Percentiles rank a stretch among this genome's conserved stretches.
Conservation (phyloP, 1,139 yeast species). For the Yamadazyma mexicana region DNA sequence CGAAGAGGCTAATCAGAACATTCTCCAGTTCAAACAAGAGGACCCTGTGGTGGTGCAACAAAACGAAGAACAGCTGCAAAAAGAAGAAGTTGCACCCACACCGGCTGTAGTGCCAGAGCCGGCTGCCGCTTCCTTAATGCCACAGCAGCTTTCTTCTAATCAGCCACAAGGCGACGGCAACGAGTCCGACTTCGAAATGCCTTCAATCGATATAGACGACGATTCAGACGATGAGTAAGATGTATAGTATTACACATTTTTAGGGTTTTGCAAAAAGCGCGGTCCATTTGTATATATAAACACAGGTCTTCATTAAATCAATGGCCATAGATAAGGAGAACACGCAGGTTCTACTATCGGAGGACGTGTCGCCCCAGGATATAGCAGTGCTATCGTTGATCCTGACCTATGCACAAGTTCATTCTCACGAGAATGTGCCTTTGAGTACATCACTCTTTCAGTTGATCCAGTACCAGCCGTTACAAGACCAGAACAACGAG, state of each 20-base stretch:
- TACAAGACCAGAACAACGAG: slow-evolving; percentile 21
- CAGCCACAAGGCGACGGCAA: slow-evolving; percentile 14
- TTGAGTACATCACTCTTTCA: slow-evolving; percentile 17
- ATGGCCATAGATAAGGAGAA: slow-evolving; percentile 8
- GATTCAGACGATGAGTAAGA: slow-evolving; percentile 27
- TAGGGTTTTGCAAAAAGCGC: slow-evolving; percentile 2
- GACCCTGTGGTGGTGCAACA: too few relatives aligned
- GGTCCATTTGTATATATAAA: slow-evolving; percentile 1
- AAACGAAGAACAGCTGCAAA: slow-evolving; percentile 3
- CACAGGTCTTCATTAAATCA: neutral
- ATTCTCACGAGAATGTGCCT: slow-evolving; percentile 19
- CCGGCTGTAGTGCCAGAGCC: neutral
- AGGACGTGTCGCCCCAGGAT: slow-evolving; percentile 38
- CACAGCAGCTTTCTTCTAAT: neutral
- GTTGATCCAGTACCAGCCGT: slow-evolving; percentile 27
- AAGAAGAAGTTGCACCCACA: slow-evolving; percentile 1
- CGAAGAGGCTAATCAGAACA: slow-evolving; percentile 6
- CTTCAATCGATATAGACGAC: slow-evolving; percentile 48
- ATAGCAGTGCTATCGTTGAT: slow-evolving; percentile 24
- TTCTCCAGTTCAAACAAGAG: slow-evolving; percentile 10
- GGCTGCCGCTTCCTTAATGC: neutral
- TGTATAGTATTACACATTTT: neutral
- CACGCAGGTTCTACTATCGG: slow-evolving; percentile 21
- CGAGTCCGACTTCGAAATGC: slow-evolving; percentile 59
- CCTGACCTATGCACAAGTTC: slow-evolving; percentile 4